Conservation (phyloP, 352 stramenopile genomes). For the Thalassiosira hispida region DNA sequence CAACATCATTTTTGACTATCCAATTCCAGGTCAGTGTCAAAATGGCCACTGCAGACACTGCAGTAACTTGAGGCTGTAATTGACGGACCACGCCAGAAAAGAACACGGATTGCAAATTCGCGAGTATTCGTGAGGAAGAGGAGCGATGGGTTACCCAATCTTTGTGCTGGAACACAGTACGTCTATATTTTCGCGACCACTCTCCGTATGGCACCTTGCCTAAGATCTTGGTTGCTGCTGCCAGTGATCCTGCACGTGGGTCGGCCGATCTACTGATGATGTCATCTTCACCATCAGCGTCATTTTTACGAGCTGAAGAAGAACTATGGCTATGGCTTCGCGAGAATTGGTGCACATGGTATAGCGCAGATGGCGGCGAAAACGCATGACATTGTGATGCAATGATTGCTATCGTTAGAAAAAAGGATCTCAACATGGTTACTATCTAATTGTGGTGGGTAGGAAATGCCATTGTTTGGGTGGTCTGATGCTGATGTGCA, state of each 20-base stretch:
- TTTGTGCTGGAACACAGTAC: slow-evolving; percentile 41
- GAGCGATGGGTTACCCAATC: slow-evolving; percentile 54
- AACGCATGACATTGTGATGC: slow-evolving; percentile 6
- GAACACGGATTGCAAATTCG: slow-evolving; percentile 50
- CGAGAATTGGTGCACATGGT: slow-evolving; percentile 3
- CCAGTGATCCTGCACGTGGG: slow-evolving; percentile 29
- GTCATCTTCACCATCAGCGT: slow-evolving; percentile 6
- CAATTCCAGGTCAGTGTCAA: slow-evolving; percentile 18
- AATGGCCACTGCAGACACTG: slow-evolving; percentile 36
- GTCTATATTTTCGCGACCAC: slow-evolving; percentile 48
- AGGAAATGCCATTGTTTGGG: background rate
- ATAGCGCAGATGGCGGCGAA: background rate
- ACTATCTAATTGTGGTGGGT: background rate
- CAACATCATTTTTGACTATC: slow-evolving; percentile 23
- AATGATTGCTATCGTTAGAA: slow-evolving; percentile 11
- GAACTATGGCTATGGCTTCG: background rate
- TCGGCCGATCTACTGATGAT: slow-evolving; percentile 9
- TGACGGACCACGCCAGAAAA: slow-evolving; percentile 47
- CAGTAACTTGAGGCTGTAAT: slow-evolving; percentile 38
- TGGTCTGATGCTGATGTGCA: too few relatives aligned
- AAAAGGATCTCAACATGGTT: background rate
- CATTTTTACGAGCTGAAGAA: background rate
- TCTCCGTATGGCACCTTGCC: slow-evolving; percentile 57
- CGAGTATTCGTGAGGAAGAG: slow-evolving; percentile 35
- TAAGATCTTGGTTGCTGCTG: slow-evolving; percentile 40